Evolutionary conservation across 148 eudicot species (phyloP), one percentile per base, ranked within the genome.

Genomic region (Cornus florida): DNA sequence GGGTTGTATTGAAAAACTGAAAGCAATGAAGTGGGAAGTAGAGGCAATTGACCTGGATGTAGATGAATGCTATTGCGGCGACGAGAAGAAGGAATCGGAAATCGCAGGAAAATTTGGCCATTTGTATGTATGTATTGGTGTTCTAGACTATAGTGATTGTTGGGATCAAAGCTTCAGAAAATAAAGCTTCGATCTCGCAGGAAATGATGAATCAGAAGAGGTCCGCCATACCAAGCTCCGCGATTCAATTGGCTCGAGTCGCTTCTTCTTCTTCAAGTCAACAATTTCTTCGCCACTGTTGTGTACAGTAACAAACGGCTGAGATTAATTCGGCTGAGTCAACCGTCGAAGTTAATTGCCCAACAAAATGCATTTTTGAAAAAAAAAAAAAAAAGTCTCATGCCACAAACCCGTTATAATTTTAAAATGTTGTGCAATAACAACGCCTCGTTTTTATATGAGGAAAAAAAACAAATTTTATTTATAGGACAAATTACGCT

Each of bases 31-130:
- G 16, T 43, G 28, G 6, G 10, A 11, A 0, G 53, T 41, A 46
- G 64, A 35, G n/a, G 59, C 12, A 65, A 23, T 2, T 57, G 31
- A 91, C 98, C 95, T 94, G 98, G 82, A 91, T 86, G 87, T 88
- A 94, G 85, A 92, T 90, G 82, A 94, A 94, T 31, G 84, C 91
- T 20, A 77, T 86, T 23, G 88, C 94, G 64, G 90, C 98, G 75
- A 87, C 24, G 72, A 94, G 85, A 78, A 94, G 98, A 80, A 94
- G 90, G 81, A 87, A 92, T 75, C 92, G 84, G 82, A 79, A 87
- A 87, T 91, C 98, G 81, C 91, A 89, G 1, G 82, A 71, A 64
- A 79, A 75, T 83, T 79, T 89, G 46, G 84, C 71, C 94, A 91
- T 93, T 70, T 59, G 48, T 57, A 31, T 16, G 43, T 16, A 10